Conservation (phyloP, 768 basidiomycete species). For the Phaeolepiota aurea region DNA sequence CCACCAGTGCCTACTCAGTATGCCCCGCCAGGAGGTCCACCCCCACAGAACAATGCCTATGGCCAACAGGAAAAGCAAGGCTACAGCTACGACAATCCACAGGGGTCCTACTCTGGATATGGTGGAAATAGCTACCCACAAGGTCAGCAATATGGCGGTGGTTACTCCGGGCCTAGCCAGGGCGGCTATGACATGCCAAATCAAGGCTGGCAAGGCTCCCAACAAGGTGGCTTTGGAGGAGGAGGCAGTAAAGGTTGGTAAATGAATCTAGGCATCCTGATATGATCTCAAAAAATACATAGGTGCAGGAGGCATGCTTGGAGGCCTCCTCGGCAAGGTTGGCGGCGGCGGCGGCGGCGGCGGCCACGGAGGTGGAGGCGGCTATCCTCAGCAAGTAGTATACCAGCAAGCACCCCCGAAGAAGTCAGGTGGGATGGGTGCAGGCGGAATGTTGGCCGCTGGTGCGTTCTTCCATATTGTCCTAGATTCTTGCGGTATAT, state of each 20-base stretch:
- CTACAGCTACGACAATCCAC: constrained; percentile 17
- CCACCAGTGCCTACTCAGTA: constrained; percentile 26
- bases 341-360: constrained; percentile 10
- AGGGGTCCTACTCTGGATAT: constrained; percentile 18
- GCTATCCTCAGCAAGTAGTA: constrained; percentile 17
- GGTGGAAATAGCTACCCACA: constrained; percentile 10
- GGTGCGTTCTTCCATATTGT: constrained; percentile 23
- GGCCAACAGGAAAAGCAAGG: constrained; percentile 7
- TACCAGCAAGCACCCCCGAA: constrained; percentile 30
- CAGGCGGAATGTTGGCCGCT: constrained; percentile 37
- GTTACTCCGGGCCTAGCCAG: constrained; percentile 6
- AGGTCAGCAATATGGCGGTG: constrained; percentile 6
- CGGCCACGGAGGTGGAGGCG: constrained; percentile 21
- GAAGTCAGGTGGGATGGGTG: constrained; percentile 37
- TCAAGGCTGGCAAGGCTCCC: constrained; percentile 6
- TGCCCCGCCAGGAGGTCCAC: constrained; percentile 34
- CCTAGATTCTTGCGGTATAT: too few relatives aligned
- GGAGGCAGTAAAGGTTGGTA: background rate
- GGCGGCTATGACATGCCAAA: constrained; percentile 13
- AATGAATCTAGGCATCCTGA: too few relatives aligned
- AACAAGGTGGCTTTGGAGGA: background rate
- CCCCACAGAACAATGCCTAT: constrained; percentile 25
- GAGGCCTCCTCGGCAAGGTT: constrained; percentile 1
- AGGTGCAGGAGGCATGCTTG: background rate
- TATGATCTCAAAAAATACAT: background rate